Percentiles rank a stretch among this genome's conserved stretches.
phyloP scores from a whole-genome alignment of 352 stramenopile species.

The Pythium insidiosum region DNA sequence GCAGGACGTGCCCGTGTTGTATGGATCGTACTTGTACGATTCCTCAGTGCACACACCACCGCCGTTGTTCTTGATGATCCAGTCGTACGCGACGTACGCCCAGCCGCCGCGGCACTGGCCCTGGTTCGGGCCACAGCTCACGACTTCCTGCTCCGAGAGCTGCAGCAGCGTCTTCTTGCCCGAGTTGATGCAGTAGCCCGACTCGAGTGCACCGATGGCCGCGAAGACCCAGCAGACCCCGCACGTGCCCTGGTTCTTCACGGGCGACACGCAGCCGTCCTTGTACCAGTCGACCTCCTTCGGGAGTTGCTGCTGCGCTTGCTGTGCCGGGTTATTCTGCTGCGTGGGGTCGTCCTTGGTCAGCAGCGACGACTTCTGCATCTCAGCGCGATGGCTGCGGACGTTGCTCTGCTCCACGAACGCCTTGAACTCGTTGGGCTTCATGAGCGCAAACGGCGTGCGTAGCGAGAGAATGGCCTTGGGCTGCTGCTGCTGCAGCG shows the following conservation, averaged over 20 bases:
- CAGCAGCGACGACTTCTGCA: neutral
- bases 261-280: slow-evolving; percentile 9
- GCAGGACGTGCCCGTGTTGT: no score
- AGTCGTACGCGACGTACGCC: no score
- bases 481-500: neutral
- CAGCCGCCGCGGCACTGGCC: no score
- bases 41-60: no score
- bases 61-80: no score
- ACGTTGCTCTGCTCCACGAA: slow-evolving; percentile 1
- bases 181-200: slow-evolving; percentile 15
- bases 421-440: slow-evolving; percentile 1
- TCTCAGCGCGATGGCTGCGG: neutral
- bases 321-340: neutral
- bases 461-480: slow-evolving; percentile 2
- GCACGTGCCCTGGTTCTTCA: slow-evolving; percentile 18
- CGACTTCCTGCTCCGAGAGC: slow-evolving; percentile 13
- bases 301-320: slow-evolving; percentile 1
- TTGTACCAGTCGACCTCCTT: slow-evolving; percentile 11
- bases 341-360: neutral
- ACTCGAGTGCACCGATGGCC: slow-evolving; percentile 7
- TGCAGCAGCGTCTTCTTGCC: neutral
- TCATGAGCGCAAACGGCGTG: slow-evolving; percentile 13
- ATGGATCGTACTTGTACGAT: no score
- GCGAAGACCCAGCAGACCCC: no score
- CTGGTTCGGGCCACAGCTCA: slow-evolving; percentile 3